Conservation (phyloP, 305 asterid genomes). For the Rubia tinctorum region DNA sequence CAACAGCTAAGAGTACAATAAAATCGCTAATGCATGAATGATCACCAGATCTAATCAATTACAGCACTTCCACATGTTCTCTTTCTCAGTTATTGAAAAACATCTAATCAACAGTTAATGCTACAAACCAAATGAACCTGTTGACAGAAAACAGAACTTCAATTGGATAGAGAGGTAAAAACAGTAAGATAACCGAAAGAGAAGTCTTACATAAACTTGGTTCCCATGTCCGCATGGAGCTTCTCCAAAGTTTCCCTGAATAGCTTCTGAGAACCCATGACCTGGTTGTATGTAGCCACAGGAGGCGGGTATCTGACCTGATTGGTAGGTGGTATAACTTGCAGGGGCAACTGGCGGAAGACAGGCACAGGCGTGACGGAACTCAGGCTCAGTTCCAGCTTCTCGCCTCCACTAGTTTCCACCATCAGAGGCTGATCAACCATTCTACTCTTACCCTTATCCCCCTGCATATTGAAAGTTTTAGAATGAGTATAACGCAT, state of each 20-base stretch:
- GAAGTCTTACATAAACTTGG: constrained; percentile 77
- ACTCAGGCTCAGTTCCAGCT: constrained; percentile 2
- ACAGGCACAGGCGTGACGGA: constrained; percentile 27
- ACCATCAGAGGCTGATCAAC: constrained; percentile 14
- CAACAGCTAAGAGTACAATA: not conserved
- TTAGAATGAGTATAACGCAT: not conserved
- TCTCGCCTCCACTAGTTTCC: constrained; percentile 13
- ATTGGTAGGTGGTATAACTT: constrained; percentile 20
- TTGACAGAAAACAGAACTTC: not conserved
- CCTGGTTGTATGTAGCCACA: constrained; percentile 57
- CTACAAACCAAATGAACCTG: no score
- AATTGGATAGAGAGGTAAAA: not conserved
- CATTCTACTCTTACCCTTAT: constrained; percentile 1
- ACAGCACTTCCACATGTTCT: not conserved
- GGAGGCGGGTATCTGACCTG: constrained; percentile 68
- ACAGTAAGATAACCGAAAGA: not conserved
- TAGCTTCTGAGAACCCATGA: constrained; percentile 41
- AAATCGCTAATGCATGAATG: not conserved
- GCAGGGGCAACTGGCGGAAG: constrained; percentile 24
- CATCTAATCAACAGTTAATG: not conserved
- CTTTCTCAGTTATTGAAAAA: not conserved
- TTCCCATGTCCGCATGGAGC: constrained; percentile 70
- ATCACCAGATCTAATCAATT: not conserved
- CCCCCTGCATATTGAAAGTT: not conserved
- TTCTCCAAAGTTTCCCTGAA: constrained; percentile 69